Base-by-base conservation (phyloP, 83 land plant species). In the Thuja plicata region DNA sequence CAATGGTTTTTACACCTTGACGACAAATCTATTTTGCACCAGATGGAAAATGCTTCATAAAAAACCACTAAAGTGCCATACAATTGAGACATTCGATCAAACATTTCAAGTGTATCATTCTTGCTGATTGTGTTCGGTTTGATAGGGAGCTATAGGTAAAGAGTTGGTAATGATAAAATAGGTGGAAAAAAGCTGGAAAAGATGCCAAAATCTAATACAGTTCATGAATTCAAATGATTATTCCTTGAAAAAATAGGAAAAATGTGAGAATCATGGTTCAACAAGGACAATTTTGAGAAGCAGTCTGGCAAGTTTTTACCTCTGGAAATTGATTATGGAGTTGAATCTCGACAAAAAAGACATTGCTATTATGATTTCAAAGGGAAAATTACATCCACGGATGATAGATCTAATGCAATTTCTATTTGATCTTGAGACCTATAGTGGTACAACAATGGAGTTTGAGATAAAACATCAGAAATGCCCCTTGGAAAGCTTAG, bases 401-500 rank as follows among this genome's bases (percentile, higher is more conserved):
- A 87, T 98, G n/a, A 40, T 92, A 46, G 93, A 93, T 78, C 89
- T 98, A 52, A 92, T 98, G 93, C 93, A 96, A 89, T 93, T 97
- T 97, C 94, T 98, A 35, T 98, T 98, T 90, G 95, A 98, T 93
- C 90, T 97, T 83, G 99, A 98, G 90, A 96, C 97, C 34, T 98
- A 98, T 91, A 98, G 99, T 86, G 94, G 97, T 92, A 99, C 99
- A 8, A 98, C 97, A 99, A 92, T 96, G 99, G 99, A 98, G 88
- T 98, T 98, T 91, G 95, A 98, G 91, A 98, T 98, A 98, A 98
- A 79, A 92, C 95, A 95, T 92, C 97, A 35, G 99, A 97, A 87
- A 98, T 98, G 99, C 99, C 99, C 11, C 96, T 98, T 86, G 99
- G 99, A 79, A 98, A 98, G 84, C 93, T 98, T 41, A 98, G 98